A percentile compares a stretch with the other conserved stretches of the same genome.
Conservation (phyloP, 352 stramenopile genomes). For the Phytophthora megakarya region DNA sequence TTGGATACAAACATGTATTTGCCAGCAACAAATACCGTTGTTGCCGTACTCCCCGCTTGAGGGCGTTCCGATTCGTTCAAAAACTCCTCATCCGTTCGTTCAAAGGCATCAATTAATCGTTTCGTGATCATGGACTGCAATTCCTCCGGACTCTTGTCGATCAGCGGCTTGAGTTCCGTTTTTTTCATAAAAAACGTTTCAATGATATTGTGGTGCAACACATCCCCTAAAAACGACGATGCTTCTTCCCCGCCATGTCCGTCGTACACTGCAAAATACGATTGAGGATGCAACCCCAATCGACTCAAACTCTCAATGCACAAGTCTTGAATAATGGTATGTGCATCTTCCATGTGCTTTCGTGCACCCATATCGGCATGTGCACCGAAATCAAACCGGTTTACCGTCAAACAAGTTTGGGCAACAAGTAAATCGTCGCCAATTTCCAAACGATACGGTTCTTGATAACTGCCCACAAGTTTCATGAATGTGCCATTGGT, state of each 20-base stretch:
- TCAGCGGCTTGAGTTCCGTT: slow-evolving; percentile 40
- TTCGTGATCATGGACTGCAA: slow-evolving; percentile 59
- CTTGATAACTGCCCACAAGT: slow-evolving; percentile 92
- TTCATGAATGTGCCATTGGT: slow-evolving; percentile 97
- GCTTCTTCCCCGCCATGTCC: slow-evolving; percentile 95
- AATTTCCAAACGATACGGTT: slow-evolving; percentile 92
- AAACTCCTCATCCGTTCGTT: slow-evolving; percentile 78
- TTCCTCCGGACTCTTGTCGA: slow-evolving; percentile 43
- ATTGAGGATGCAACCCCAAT: slow-evolving; percentile 79
- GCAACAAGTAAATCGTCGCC: slow-evolving; percentile 96
- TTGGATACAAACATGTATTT: slow-evolving; percentile 95
- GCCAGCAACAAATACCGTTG: slow-evolving; percentile 93
- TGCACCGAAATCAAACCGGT: slow-evolving; percentile 96
- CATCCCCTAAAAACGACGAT: slow-evolving; percentile 89
- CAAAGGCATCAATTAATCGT: slow-evolving; percentile 57
- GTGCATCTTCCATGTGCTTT: slow-evolving; percentile 97
- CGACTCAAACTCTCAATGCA: slow-evolving; percentile 62
- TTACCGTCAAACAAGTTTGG: slow-evolving; percentile 96
- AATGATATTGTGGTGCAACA: slow-evolving; percentile 72
- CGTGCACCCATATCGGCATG: slow-evolving; percentile 93
- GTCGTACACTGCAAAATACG: slow-evolving; percentile 97
- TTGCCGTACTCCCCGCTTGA: slow-evolving; percentile 93
- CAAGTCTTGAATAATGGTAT: slow-evolving; percentile 93
- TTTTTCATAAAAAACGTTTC: slow-evolving; percentile 63
- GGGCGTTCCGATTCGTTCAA: slow-evolving; percentile 64